phyloP scores from a whole-genome alignment of 108 stramenopile genomes.

The Pseudonitzschia pungens region DNA sequence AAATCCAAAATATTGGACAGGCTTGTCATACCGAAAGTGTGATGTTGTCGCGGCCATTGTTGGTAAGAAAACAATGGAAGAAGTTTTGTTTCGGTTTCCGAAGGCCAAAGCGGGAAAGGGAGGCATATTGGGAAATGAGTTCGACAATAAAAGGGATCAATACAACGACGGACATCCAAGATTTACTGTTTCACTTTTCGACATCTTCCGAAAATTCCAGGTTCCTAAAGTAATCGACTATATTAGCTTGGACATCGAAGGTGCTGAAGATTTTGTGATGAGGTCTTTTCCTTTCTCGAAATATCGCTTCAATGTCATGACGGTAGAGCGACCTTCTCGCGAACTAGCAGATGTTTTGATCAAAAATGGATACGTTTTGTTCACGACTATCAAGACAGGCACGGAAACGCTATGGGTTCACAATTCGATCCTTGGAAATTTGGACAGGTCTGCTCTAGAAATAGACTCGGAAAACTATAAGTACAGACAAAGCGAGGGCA shows the following conservation, averaged over 20 bases:
- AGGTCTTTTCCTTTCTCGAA: constrained; percentile 48
- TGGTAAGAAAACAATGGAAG: constrained; percentile 42
- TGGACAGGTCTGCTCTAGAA: constrained; percentile 20
- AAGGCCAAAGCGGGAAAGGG: constrained; percentile 39
- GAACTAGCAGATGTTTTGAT: constrained; percentile 31
- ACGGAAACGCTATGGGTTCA: constrained; percentile 30
- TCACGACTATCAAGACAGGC: constrained; percentile 13
- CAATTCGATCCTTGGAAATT: constrained; percentile 4
- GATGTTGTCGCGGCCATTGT: constrained; percentile 48
- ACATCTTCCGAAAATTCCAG: constrained; percentile 43
- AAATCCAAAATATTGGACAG: constrained; percentile 54
- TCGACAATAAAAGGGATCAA: constrained; percentile 41
- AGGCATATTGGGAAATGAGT: constrained; percentile 56
- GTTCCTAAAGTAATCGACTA: constrained; percentile 65
- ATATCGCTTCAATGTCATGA: constrained; percentile 50
- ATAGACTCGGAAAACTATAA: constrained; percentile 34
- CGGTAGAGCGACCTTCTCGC: constrained; percentile 51
- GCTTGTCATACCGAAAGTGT: constrained; percentile 48
- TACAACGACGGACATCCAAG: constrained; percentile 14
- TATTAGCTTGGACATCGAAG: constrained; percentile 67
- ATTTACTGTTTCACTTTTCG: constrained; percentile 44
- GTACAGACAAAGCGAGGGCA: constrained; percentile 18
- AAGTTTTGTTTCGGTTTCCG: constrained; percentile 41
- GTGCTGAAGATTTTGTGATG: constrained; percentile 65
- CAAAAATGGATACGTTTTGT: constrained; percentile 21